Percentiles rank a stretch among this genome's conserved stretches.
Evolutionary conservation across 768 basidiomycete species (phyloP).

Genomic region (Gautieria morchelliformis): DNA sequence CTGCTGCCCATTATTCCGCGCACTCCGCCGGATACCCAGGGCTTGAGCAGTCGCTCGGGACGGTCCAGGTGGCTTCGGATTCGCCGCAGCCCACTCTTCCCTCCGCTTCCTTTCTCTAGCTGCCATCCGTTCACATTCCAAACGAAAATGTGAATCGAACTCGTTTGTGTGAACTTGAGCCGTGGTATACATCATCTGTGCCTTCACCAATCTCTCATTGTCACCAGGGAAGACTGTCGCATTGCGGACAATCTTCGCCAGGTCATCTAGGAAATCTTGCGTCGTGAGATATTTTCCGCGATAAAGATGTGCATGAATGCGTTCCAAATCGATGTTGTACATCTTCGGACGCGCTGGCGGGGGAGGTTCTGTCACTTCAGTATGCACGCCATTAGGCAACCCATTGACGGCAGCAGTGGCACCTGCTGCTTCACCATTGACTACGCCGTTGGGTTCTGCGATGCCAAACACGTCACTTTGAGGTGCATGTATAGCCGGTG

Average conservation of each 20-base stretch:
- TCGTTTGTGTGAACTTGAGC: conserved; percentile 79
- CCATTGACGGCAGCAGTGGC: conserved; percentile 25
- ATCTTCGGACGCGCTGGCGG: conserved; percentile 25
- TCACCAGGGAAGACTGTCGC: conserved; percentile 44
- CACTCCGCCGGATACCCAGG: conserved; percentile 42
- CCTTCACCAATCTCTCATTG: conserved; percentile 64
- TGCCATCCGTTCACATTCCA: conserved; percentile 88
- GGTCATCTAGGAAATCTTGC: conserved; percentile 76
- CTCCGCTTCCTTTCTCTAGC: conserved; percentile 58
- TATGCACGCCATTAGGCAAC: conserved; percentile 15
- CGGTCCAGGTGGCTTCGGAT: conserved; percentile 13
- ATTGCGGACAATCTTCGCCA: conserved; percentile 74
- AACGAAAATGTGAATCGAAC: conserved; percentile 66
- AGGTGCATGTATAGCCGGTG: background rate
- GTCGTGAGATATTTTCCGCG: conserved; percentile 80
- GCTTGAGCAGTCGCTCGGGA: conserved; percentile 17
- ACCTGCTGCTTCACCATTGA: background rate
- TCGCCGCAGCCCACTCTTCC: conserved; percentile 28
- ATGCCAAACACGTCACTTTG: background rate
- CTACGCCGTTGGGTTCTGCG: background rate
- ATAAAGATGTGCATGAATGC: conserved; percentile 79
- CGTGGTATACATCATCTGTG: conserved; percentile 83
- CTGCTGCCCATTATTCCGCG: conserved; percentile 60
- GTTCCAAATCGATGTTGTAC: conserved; percentile 86
- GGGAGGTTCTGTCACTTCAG: conserved; percentile 23